A percentile compares a stretch with the other conserved stretches of the same genome.
Evolutionary conservation across 2,329 filamentous ascomycete genomes (phyloP).

Genomic region (Calonectria hongkongensis): DNA sequence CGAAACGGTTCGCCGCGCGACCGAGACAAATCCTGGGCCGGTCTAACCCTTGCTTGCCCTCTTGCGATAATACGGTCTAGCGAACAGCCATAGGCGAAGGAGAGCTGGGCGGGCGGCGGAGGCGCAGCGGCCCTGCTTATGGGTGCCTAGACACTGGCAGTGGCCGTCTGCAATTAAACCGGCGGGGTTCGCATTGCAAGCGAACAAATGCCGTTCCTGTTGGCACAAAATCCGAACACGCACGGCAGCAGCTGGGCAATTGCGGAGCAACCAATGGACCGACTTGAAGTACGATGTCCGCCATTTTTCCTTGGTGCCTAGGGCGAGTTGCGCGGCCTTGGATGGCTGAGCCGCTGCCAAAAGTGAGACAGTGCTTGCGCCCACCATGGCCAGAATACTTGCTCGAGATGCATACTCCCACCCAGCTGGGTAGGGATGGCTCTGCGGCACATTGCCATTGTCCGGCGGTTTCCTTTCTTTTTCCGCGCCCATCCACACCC

Average conservation of each 20-base stretch:
- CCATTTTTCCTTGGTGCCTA: constrained; percentile 18
- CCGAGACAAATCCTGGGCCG: not conserved
- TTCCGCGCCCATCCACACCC: constrained; percentile 9
- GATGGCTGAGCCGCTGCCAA: constrained; percentile 26
- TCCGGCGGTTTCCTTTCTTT: constrained; percentile 3
- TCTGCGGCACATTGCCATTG: constrained; percentile 1
- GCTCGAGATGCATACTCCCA: constrained; percentile 6
- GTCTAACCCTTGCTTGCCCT: not conserved
- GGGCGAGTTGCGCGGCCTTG: constrained; percentile 33
- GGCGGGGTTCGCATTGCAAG: constrained; percentile 3
- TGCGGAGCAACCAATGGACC: constrained; percentile 23
- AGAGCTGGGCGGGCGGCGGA: not conserved
- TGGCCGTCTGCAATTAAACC: constrained; percentile 9
- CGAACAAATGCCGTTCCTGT: constrained; percentile 2
- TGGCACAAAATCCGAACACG: not conserved
- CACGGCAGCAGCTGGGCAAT: not conserved
- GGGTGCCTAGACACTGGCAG: not conserved
- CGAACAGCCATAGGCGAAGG: not conserved
- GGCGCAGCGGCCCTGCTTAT: constrained; percentile 21
- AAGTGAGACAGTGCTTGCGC: constrained; percentile 7
- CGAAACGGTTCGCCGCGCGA: constrained; percentile 8
- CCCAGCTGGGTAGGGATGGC: not conserved
- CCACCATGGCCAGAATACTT: constrained; percentile 23
- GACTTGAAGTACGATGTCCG: not conserved
- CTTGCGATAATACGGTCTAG: not conserved